A percentile compares a stretch with the other conserved stretches of the same genome.
phyloP scores from a whole-genome alignment of 306 rosid genomes.

The Clitoria ternatea region DNA sequence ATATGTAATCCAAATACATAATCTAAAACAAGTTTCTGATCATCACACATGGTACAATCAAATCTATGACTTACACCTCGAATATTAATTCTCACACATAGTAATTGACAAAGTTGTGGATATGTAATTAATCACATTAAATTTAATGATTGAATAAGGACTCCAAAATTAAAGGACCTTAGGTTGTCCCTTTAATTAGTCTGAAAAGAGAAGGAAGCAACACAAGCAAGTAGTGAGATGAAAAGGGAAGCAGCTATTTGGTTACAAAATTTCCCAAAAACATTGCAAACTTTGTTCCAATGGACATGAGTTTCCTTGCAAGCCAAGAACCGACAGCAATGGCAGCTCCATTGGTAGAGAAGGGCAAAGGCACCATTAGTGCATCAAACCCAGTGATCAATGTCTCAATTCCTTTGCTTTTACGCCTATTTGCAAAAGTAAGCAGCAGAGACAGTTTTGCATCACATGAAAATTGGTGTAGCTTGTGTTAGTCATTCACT shows the following conservation, averaged over 20 bases:
- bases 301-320: constrained; percentile 58
- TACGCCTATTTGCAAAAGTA: constrained; percentile 22
- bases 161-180: not conserved
- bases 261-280: constrained; percentile 57
- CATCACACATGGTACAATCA: not conserved
- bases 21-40: not conserved
- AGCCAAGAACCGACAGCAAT: constrained; percentile 51
- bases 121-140: not conserved
- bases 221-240: constrained; percentile 39
- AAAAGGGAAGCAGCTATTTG: constrained; percentile 35
- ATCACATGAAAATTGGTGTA: too few relatives aligned
- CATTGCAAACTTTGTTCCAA: constrained; percentile 70
- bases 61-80: not conserved
- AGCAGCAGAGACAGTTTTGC: constrained; percentile 44
- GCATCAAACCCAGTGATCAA: constrained; percentile 37
- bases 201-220: constrained; percentile 33
- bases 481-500: too few relatives aligned
- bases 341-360: constrained; percentile 61
- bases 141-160: not conserved
- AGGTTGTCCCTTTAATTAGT: constrained; percentile 4
- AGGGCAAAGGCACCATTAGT: constrained; percentile 57
- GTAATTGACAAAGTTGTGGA: not conserved
- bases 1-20: not conserved
- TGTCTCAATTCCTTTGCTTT: constrained; percentile 13
- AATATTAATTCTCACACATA: not conserved